A percentile compares a stretch with the other conserved stretches of the same genome.
These are phyloP conservation scores for Hypoxylon sp. DNA, from an alignment of 2,329 filamentous ascomycete genomes.

Conservation along the genomic window DNA sequence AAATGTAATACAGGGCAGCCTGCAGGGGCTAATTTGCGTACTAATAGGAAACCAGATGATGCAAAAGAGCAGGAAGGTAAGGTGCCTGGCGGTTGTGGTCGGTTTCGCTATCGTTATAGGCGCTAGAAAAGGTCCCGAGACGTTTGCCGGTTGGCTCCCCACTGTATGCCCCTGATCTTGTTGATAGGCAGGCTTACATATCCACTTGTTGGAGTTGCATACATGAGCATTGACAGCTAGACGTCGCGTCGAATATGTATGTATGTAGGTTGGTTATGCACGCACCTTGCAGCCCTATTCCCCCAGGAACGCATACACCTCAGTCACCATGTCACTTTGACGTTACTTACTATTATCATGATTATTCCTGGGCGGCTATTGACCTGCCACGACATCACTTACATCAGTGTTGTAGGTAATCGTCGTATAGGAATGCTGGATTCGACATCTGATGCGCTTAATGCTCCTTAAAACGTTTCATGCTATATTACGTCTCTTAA, in stretches of 20 bases:
- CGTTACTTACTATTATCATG: constrained; percentile 38
- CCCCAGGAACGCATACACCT: constrained; percentile 31
- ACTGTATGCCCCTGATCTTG: constrained; percentile 33
- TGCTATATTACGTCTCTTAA: constrained; percentile 41
- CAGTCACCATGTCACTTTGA: constrained; percentile 22
- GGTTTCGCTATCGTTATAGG: constrained; percentile 29
- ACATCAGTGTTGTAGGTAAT: constrained; percentile 22
- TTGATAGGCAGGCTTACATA: constrained; percentile 24
- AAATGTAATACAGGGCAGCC: constrained; percentile 28
- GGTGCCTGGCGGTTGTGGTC: constrained; percentile 32
- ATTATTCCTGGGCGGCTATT: constrained; percentile 38
- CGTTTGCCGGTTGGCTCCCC: constrained; percentile 34
- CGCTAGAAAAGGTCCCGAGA: constrained; percentile 41
- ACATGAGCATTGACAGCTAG: constrained; percentile 20
- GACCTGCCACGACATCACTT: constrained; percentile 32
- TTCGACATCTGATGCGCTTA: constrained; percentile 40
- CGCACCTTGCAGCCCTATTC: constrained; percentile 42
- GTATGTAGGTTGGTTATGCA: constrained; percentile 21
- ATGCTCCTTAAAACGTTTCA: constrained; percentile 42
- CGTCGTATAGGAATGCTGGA: constrained; percentile 30
- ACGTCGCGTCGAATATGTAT: constrained; percentile 26
- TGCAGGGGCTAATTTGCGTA: constrained; percentile 31
- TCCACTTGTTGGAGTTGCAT: constrained; percentile 19
- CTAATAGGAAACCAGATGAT: constrained; percentile 26
- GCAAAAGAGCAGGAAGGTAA: constrained; percentile 19